These are phyloP conservation scores for Backusella psychrophila DNA, from an alignment of 192 early-diverging fungal genomes.

Conservation along the genomic window DNA sequence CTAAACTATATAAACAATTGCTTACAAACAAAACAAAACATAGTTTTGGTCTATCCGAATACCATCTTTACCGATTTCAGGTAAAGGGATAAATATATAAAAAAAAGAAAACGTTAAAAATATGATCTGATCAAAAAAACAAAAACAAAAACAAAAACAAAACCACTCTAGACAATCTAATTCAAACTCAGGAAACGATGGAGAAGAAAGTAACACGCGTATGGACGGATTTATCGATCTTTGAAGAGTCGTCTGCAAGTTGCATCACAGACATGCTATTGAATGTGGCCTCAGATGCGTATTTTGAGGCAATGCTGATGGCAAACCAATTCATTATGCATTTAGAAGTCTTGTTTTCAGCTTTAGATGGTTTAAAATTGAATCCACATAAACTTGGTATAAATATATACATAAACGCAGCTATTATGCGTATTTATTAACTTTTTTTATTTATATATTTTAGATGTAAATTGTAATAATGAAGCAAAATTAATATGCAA, in stretches of 20 bases:
- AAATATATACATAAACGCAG: neutral
- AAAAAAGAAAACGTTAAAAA: neutral
- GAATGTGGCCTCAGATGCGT: slow-evolving; percentile 67
- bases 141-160: neutral
- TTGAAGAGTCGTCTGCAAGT: slow-evolving; percentile 84
- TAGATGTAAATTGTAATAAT: slow-evolving; percentile 62
- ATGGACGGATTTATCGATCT: slow-evolving; percentile 77
- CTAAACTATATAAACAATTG: neutral
- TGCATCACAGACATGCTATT: slow-evolving; percentile 87
- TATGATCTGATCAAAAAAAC: neutral
- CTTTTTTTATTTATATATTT: slow-evolving; percentile 16
- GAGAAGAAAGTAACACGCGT: slow-evolving; percentile 87
- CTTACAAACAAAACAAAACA: neutral
- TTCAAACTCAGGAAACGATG: slow-evolving; percentile 56
- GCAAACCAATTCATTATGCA: slow-evolving; percentile 78
- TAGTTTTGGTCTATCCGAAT: neutral
- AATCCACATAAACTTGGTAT: slow-evolving; percentile 1
- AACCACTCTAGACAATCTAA: neutral
- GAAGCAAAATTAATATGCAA: slow-evolving; percentile 94
- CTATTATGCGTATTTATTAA: neutral
- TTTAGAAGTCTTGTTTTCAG: slow-evolving; percentile 76
- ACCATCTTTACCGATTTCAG: slow-evolving; percentile 7
- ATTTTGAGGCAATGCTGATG: slow-evolving; percentile 65
- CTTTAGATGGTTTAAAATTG: slow-evolving; percentile 52
- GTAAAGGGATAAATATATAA: neutral